Evolutionary conservation across 2,329 filamentous ascomycete species (phyloP).

Genomic region (Fusarium papillatum): DNA sequence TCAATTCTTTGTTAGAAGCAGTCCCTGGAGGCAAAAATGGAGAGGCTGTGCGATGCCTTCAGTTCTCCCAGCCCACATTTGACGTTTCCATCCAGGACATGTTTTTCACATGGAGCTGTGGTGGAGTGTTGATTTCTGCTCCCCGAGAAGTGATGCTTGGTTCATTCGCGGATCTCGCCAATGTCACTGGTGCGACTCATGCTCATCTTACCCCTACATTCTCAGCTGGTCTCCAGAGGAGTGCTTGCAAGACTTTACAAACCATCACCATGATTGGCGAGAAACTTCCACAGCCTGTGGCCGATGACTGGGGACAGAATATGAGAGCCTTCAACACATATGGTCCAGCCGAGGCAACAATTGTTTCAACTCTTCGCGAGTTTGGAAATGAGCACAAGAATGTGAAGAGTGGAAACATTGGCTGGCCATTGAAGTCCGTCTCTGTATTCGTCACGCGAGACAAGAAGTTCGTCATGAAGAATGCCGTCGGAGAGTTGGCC

Average conservation of each 20-base stretch:
- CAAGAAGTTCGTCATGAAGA: slow-evolving; percentile 61
- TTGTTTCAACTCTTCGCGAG: slow-evolving; percentile 45
- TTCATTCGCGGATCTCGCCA: slow-evolving; percentile 66
- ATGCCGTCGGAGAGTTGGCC: slow-evolving; percentile 71
- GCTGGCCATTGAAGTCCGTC: slow-evolving; percentile 36
- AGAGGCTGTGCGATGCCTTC: slow-evolving; percentile 44
- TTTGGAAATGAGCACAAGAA: slow-evolving; percentile 36
- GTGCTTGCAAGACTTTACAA: slow-evolving; percentile 57
- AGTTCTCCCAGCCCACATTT: slow-evolving; percentile 54
- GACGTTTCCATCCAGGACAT: slow-evolving; percentile 71
- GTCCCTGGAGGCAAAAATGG: slow-evolving; percentile 5
- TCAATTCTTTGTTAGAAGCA: slow-evolving; percentile 5
- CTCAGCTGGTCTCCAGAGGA: slow-evolving; percentile 65
- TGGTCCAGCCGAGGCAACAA: slow-evolving; percentile 43
- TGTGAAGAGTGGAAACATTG: slow-evolving; percentile 42
- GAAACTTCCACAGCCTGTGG: slow-evolving; percentile 69
- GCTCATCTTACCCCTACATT: slow-evolving; percentile 74
- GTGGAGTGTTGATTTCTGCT: slow-evolving; percentile 71
- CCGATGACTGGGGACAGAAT: slow-evolving; percentile 60
- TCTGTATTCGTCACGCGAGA: slow-evolving; percentile 12
- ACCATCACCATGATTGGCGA: slow-evolving; percentile 75
- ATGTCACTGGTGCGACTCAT: slow-evolving; percentile 65
- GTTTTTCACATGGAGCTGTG: slow-evolving; percentile 72
- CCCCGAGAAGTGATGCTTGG: slow-evolving; percentile 68
- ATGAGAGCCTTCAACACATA: slow-evolving; percentile 43